Base-by-base conservation (phyloP, 441 rosid genomes). In the Euphorbia celastroides region DNA sequence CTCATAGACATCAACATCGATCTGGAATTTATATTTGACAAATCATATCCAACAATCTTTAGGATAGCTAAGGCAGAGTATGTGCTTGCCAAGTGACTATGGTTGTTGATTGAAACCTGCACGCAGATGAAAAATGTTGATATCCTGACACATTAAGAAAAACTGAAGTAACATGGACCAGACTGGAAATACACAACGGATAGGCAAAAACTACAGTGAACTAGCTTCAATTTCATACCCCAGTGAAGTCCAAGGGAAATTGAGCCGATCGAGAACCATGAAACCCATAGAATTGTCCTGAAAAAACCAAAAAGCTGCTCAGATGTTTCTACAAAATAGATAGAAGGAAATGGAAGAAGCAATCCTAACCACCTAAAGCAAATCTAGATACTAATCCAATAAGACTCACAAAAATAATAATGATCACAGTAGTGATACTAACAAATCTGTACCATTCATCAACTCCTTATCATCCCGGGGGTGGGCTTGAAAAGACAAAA, bases 241-340 rank as follows among this genome's bases (percentile, higher is more conserved):
- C 83, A 66, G 79, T 75, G 46, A 70, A 73, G 66, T 78, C 81
- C 7, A 68, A 59, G 62, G 86, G 80, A 78, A 83, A 84, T 77
- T 88, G 90, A 50, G 99, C 91, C 68, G 86, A 83, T 65, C 85
- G 71, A n/a, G 97, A 92, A 56, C 99, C 99, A 23, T 72, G 76
- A 73, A 94, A 94, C 34, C 98, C 98, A 12, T 81, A 92, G 65
- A 91, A 89, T 67, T 89, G 82, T 58, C 93, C 97, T 93, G 82
- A 75, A 79, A 42, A 44, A 65, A 61, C 42, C 63, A 19, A 74
- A 72, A 10, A 63, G 5, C 41, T 69, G 73, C 68, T 31, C 23
- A 51, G 28, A 57, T 5, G 16, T 25, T 55, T 27, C 59, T 0
- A 25, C 28, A 55, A 12, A 8, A 55, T 23, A 25, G 59, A 25